These are phyloP conservation scores for Salix udensis DNA, from an alignment of 345 rosid species.

Conservation along the genomic window DNA sequence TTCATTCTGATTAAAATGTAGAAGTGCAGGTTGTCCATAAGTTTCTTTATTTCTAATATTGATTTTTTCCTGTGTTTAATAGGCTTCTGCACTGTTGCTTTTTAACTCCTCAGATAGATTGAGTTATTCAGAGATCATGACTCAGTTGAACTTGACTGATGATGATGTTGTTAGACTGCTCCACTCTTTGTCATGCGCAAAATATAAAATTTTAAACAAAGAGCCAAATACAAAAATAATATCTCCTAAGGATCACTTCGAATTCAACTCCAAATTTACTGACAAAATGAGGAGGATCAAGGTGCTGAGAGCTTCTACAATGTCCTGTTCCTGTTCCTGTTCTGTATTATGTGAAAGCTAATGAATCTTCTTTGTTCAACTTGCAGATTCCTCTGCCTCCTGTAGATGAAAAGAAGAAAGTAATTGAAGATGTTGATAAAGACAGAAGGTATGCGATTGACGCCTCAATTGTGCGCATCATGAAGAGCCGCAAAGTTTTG, in stretches of 20 bases:
- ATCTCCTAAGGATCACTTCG: slow-evolving; percentile 37
- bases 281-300: slow-evolving; percentile 43
- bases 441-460: slow-evolving; percentile 39
- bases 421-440: slow-evolving; percentile 37
- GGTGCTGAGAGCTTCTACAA: slow-evolving; percentile 16
- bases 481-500: slow-evolving; percentile 47
- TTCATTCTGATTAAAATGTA: not conserved
- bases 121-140: slow-evolving; percentile 40
- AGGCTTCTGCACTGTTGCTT: slow-evolving; percentile 41
- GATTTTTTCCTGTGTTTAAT: not conserved
- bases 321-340: not conserved
- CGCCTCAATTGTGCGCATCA: slow-evolving; percentile 45
- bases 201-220: slow-evolving; percentile 40
- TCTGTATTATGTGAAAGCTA: not conserved
- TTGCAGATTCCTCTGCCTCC: slow-evolving; percentile 40
- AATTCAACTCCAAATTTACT: slow-evolving; percentile 36
- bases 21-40: not conserved
- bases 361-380: not conserved
- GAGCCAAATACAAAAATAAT: slow-evolving; percentile 32
- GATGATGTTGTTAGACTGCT: slow-evolving; percentile 39
- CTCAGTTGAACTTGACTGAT: slow-evolving; percentile 28
- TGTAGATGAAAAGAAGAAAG: slow-evolving; percentile 35
- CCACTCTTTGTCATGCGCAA: slow-evolving; percentile 41
- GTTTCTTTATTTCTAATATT: not conserved
- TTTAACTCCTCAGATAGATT: slow-evolving; percentile 37